Evolutionary conservation across 257 asterid genomes (phyloP).

Genomic region (Petunia secreta): DNA sequence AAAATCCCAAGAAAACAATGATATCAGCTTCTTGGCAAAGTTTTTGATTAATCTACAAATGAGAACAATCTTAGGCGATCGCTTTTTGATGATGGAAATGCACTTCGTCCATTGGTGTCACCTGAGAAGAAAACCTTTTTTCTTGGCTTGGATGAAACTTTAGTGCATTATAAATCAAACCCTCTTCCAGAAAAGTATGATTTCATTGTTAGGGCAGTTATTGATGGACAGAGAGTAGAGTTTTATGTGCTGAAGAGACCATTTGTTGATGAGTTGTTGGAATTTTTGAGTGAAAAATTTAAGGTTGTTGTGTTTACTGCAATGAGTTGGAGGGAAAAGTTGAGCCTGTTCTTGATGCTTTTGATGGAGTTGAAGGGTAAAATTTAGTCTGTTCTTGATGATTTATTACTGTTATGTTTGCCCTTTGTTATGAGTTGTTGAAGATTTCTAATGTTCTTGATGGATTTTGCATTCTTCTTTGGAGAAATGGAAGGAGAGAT

Average conservation of each 20-base stretch:
- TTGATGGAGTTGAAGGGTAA: too few relatives aligned
- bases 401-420: too few relatives aligned
- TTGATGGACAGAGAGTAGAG: conserved; percentile 66
- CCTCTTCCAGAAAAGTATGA: conserved; percentile 73
- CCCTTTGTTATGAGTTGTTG: too few relatives aligned
- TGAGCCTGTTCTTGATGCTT: conserved; percentile 64
- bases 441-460: too few relatives aligned
- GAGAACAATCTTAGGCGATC: conserved; percentile 31
- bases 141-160: conserved; percentile 88
- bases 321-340: conserved; percentile 76
- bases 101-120: conserved; percentile 53
- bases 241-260: conserved; percentile 86
- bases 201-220: conserved; percentile 74
- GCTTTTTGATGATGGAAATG: conserved; percentile 44
- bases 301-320: conserved; percentile 92
- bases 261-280: conserved; percentile 73
- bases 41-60: conserved; percentile 28
- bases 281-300: conserved; percentile 50
- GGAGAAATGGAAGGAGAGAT: too few relatives aligned
- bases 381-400: too few relatives aligned
- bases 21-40: conserved; percentile 59
- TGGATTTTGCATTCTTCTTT: too few relatives aligned
- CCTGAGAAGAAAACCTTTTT: conserved; percentile 59
- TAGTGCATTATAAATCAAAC: conserved; percentile 70
- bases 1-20: conserved; percentile 64